These are phyloP conservation scores for Russula emetica DNA, from an alignment of 768 basidiomycete genomes.

Conservation along the genomic window DNA sequence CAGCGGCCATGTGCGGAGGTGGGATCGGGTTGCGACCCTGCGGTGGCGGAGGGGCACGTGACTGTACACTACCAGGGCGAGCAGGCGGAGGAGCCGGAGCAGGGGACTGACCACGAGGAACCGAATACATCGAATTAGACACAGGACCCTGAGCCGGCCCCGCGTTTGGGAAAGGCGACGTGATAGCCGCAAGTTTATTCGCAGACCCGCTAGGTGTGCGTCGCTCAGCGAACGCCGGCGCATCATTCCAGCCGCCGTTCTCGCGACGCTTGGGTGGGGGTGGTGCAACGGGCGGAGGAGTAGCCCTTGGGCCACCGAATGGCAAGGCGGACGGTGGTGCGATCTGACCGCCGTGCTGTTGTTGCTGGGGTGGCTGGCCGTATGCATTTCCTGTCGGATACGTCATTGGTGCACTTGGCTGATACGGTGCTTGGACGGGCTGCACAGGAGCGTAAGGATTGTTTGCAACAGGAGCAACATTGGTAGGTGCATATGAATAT, in stretches of 20 bases:
- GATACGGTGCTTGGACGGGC: slow-evolving; percentile 16
- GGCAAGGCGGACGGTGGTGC: slow-evolving; percentile 44
- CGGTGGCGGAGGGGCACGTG: slow-evolving; percentile 27
- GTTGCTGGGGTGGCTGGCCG: slow-evolving; percentile 35
- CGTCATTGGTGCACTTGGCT: neutral
- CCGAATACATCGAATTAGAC: slow-evolving; percentile 24
- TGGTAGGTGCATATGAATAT: slow-evolving; percentile 27
- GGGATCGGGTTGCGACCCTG: slow-evolving; percentile 16
- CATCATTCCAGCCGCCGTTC: slow-evolving; percentile 90
- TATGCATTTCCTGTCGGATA: slow-evolving; percentile 23
- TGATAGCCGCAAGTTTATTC: slow-evolving; percentile 67
- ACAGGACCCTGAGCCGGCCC: slow-evolving; percentile 31
- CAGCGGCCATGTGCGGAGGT: slow-evolving; percentile 7
- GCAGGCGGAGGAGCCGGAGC: slow-evolving; percentile 52
- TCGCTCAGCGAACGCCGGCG: slow-evolving; percentile 51
- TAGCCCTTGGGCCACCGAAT: slow-evolving; percentile 38
- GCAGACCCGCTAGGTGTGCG: slow-evolving; percentile 49
- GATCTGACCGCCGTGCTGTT: slow-evolving; percentile 34
- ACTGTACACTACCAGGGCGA: slow-evolving; percentile 52
- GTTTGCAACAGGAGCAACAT: slow-evolving; percentile 21
- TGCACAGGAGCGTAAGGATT: slow-evolving; percentile 29
- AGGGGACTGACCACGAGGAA: slow-evolving; percentile 39
- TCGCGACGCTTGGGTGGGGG: slow-evolving; percentile 43
- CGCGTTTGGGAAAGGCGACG: slow-evolving; percentile 82
- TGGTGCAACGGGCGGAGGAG: slow-evolving; percentile 56